Percentiles rank a stretch among this genome's conserved stretches.
Evolutionary conservation across 1,284 basidiomycete species (phyloP).

Genomic region (Psilocybe mexicana): DNA sequence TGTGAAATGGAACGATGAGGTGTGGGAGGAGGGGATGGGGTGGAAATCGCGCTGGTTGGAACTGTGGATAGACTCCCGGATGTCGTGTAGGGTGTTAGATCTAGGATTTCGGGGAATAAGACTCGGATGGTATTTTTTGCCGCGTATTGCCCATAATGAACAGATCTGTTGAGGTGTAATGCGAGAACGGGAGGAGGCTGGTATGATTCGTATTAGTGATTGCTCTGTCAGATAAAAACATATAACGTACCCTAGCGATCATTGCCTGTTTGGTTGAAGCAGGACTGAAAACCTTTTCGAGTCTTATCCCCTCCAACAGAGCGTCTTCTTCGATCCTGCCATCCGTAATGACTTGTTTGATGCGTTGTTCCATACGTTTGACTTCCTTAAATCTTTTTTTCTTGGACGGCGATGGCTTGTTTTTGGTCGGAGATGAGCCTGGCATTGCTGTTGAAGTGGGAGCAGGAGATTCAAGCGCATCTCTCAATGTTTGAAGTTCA

Average conservation of each 20-base stretch:
- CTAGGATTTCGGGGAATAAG: conserved; percentile 83
- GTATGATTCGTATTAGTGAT: conserved; percentile 9
- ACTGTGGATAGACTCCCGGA: conserved; percentile 70
- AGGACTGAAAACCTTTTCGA: conserved; percentile 72
- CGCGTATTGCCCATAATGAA: conserved; percentile 75
- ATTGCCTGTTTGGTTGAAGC: conserved; percentile 87
- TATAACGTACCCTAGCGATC: conserved; percentile 70
- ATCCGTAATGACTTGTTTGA: conserved; percentile 68
- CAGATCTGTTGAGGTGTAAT: conserved; percentile 85
- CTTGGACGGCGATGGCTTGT: conserved; percentile 56
- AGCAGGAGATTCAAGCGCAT: conserved; percentile 32
- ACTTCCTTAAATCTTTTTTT: conserved; percentile 75
- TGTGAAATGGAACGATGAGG: conserved; percentile 19
- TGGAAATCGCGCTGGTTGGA: conserved; percentile 67
- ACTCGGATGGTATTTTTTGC: conserved; percentile 82
- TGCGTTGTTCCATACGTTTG: conserved; percentile 56
- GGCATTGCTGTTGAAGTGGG: conserved; percentile 18
- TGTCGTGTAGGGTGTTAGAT: conserved; percentile 83
- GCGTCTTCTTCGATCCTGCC: conserved; percentile 76
- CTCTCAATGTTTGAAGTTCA: conserved; percentile 58
- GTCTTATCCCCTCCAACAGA: conserved; percentile 62
- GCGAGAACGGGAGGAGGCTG: conserved; percentile 82
- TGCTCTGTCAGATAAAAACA: neutral
- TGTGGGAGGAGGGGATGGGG: conserved; percentile 47
- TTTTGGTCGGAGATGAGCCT: conserved; percentile 20